A percentile compares a stretch with the other conserved stretches of the same genome.
Evolutionary conservation across 1,139 yeast species (phyloP).

Genomic region (Zygosaccharomyces sapae): DNA sequence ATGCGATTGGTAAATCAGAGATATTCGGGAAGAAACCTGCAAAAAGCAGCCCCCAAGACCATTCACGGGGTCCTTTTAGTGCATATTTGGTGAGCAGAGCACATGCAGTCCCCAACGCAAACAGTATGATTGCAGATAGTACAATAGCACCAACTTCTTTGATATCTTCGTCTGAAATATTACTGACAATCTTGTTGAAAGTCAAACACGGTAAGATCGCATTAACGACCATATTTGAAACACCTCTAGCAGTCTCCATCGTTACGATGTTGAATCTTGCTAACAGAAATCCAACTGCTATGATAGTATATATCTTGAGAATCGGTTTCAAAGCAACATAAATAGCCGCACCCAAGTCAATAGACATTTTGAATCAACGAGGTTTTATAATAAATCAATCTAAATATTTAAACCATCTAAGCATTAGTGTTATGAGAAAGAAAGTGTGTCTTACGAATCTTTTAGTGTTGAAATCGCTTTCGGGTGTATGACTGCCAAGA

Average conservation of each 20-base stretch:
- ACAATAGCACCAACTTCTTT: slow-evolving; percentile 71
- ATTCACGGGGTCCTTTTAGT: slow-evolving; percentile 58
- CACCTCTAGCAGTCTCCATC: slow-evolving; percentile 68
- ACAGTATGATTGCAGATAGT: slow-evolving; percentile 59
- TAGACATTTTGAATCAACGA: slow-evolving; percentile 19
- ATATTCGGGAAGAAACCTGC: slow-evolving; percentile 83
- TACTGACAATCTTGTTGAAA: slow-evolving; percentile 68
- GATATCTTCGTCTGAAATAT: slow-evolving; percentile 67
- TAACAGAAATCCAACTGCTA: slow-evolving; percentile 62
- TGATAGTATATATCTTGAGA: slow-evolving; percentile 74
- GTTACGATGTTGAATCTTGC: slow-evolving; percentile 65
- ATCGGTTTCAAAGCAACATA: slow-evolving; percentile 84
- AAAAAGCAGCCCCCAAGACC: slow-evolving; percentile 71
- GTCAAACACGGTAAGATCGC: slow-evolving; percentile 75
- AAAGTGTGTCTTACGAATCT: no score
- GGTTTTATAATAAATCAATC: no score
- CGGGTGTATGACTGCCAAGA: neutral
- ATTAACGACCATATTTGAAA: slow-evolving; percentile 67
- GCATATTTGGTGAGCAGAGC: slow-evolving; percentile 33
- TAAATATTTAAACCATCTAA: no score
- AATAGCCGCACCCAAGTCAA: slow-evolving; percentile 61
- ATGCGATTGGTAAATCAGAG: slow-evolving; percentile 86
- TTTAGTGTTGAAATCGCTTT: neutral
- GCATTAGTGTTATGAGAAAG: no score
- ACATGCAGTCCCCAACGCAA: slow-evolving; percentile 47